A percentile compares a stretch with the other conserved stretches of the same genome.
Conservation (phyloP, 495 filamentous ascomycete species). For the Aspergillus hancockii region DNA sequence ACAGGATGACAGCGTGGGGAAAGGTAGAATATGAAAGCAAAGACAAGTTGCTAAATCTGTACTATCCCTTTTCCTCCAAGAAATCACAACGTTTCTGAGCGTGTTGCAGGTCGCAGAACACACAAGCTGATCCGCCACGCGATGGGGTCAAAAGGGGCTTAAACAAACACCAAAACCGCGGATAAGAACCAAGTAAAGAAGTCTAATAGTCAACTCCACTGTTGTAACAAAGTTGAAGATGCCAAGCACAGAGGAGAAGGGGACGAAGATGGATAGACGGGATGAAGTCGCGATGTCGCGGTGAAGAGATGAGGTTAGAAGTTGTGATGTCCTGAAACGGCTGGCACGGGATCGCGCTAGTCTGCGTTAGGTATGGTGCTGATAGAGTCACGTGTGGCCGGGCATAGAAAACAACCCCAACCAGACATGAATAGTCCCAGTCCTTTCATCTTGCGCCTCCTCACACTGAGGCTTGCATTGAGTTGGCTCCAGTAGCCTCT, state of each 20-base stretch:
- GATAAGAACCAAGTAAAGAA: constrained; percentile 11
- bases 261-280: constrained; percentile 15
- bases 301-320: constrained; percentile 28
- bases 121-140: constrained; percentile 11
- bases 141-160: constrained; percentile 7
- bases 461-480: background rate
- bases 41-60: constrained; percentile 18
- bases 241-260: constrained; percentile 15
- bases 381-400: constrained; percentile 15
- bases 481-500: background rate
- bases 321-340: constrained; percentile 27
- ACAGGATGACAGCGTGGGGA: constrained; percentile 22
- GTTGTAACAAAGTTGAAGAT: constrained; percentile 1
- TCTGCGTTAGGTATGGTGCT: constrained; percentile 10
- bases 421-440: background rate
- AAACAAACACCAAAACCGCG: constrained; percentile 2
- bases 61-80: constrained; percentile 21
- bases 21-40: constrained; percentile 21
- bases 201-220: constrained; percentile 5
- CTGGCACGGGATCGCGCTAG: constrained; percentile 27
- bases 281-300: constrained; percentile 22
- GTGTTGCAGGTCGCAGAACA: constrained; percentile 13
- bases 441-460: background rate
- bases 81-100: constrained; percentile 20
- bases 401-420: background rate